Base-by-base conservation (phyloP, 225 moss, liverwort and hornwort species). In the Bryum argenteum region DNA sequence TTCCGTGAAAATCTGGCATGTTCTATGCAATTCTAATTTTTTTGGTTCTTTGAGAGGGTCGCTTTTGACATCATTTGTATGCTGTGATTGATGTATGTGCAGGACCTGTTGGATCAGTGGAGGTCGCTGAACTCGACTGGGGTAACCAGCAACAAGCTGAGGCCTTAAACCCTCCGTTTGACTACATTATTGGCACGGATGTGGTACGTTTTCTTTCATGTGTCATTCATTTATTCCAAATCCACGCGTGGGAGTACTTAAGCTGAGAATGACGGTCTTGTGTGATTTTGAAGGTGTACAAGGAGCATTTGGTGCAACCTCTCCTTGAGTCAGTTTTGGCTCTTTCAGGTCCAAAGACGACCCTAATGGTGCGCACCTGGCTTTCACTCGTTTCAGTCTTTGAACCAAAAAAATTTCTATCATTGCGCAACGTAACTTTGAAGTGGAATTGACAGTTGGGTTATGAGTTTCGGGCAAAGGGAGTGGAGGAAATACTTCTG, bases 121-220 rank as follows among this genome's bases (percentile, higher is more conserved):
- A 86, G 19, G 90, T 90, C 52, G 90, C 93, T 56, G 96, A 93
- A 77, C 86, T 97, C 56, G 90, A 97, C 57, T 97, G 96, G 93
- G 91, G 93, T 58, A 93, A 91, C 66, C 73, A 84, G 51, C 58
- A 66, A 24, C 96, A 97, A 65, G 83, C 87, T 64, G 79, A 81
- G 72, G 77, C 85, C 65, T 77, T 88, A 57, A 68, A 77, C n/a
- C 96, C 96, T 53, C 96, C 96, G 13, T 97, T 93, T 80, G 96
- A 97, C 71, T 97, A 91, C 79, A 89, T 97, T 23, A 82, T 97
- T 72, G 96, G 96, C 75, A 97, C 96, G 43, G 96, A 93, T 51
- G 91, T 97, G 71, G 96, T 96, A 77, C 67, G 87, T 72, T 17
- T 48, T 48, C 8, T 13, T 17, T 48, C 48, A 17, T 48, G 17